Conservation (phyloP, 805 yeast genomes). For the Starmerella sp. region DNA sequence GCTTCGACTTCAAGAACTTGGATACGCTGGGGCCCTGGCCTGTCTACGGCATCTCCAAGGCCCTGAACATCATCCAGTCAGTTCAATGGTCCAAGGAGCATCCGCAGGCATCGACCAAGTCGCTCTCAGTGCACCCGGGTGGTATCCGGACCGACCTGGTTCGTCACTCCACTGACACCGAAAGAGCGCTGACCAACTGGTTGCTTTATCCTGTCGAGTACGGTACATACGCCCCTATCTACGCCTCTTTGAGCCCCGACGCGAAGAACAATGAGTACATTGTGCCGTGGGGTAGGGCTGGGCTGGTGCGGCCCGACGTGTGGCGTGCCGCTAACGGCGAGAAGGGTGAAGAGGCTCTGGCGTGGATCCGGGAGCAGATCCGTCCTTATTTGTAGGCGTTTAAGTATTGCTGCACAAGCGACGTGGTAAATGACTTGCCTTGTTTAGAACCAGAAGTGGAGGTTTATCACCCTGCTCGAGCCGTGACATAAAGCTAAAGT, state of each 20-base stretch:
- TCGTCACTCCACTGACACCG: conserved; percentile 21
- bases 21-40: conserved; percentile 9
- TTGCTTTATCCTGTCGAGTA: conserved; percentile 23
- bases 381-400: neutral
- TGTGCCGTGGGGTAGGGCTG: conserved; percentile 36
- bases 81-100: conserved; percentile 30
- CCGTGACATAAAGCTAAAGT: too few relatives aligned
- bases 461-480: too few relatives aligned
- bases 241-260: conserved; percentile 34
- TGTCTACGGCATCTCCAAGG: conserved; percentile 37
- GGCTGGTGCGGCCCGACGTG: conserved; percentile 32
- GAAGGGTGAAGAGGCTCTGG: conserved; percentile 30
- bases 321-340: conserved; percentile 28
- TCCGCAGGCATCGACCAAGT: conserved; percentile 27
- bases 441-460: too few relatives aligned
- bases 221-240: conserved; percentile 39
- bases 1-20: conserved; percentile 31
- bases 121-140: conserved; percentile 37
- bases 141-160: conserved; percentile 30
- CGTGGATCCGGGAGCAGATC: conserved; percentile 23
- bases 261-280: conserved; percentile 31
- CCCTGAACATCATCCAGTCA: conserved; percentile 32
- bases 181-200: neutral
- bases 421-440: too few relatives aligned
- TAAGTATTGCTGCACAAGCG: too few relatives aligned